These are phyloP conservation scores for Helicocarpus griseus DNA, from an alignment of 2,329 filamentous ascomycete species.

Conservation along the genomic window DNA sequence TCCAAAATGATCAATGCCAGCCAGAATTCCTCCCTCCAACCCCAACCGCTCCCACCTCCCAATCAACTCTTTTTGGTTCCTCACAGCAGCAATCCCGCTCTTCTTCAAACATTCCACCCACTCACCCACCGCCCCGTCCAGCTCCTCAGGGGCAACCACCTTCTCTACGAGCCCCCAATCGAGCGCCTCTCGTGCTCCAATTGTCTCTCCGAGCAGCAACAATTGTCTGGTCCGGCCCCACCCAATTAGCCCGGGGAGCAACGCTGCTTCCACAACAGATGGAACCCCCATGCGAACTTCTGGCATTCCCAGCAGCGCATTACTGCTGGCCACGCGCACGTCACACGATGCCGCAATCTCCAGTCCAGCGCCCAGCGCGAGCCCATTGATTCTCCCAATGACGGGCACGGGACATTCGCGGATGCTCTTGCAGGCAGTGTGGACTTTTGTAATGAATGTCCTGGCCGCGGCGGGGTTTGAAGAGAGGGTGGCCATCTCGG, in stretches of 20 bases:
- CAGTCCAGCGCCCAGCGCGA: slow-evolving; percentile 29
- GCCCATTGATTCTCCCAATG: slow-evolving; percentile 29
- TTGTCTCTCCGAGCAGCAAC: slow-evolving; percentile 27
- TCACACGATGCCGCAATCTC: slow-evolving; percentile 29
- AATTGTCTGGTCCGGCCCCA: slow-evolving; percentile 28
- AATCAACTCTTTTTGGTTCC: slow-evolving; percentile 25
- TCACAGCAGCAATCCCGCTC: slow-evolving; percentile 24
- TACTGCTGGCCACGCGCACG: slow-evolving; percentile 24
- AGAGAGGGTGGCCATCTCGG: slow-evolving; percentile 46
- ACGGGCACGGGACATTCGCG: slow-evolving; percentile 29
- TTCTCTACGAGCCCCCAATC: slow-evolving; percentile 29
- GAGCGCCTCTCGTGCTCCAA: slow-evolving; percentile 22
- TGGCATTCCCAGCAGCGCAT: slow-evolving; percentile 30
- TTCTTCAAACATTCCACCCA: slow-evolving; percentile 22
- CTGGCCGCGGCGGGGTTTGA: slow-evolving; percentile 23
- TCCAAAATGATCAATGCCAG: slow-evolving; percentile 20
- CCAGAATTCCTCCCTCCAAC: slow-evolving; percentile 16
- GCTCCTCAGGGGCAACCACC: slow-evolving; percentile 19
- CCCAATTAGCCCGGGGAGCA: slow-evolving; percentile 29
- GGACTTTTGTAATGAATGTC: slow-evolving; percentile 27
- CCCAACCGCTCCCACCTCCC: slow-evolving; percentile 19
- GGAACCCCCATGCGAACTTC: slow-evolving; percentile 31
- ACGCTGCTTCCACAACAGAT: slow-evolving; percentile 30
- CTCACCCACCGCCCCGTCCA: slow-evolving; percentile 24
- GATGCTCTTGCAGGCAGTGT: slow-evolving; percentile 23